phyloP scores from a whole-genome alignment of 2,329 filamentous ascomycete species.

The Dendryphion nanum region DNA sequence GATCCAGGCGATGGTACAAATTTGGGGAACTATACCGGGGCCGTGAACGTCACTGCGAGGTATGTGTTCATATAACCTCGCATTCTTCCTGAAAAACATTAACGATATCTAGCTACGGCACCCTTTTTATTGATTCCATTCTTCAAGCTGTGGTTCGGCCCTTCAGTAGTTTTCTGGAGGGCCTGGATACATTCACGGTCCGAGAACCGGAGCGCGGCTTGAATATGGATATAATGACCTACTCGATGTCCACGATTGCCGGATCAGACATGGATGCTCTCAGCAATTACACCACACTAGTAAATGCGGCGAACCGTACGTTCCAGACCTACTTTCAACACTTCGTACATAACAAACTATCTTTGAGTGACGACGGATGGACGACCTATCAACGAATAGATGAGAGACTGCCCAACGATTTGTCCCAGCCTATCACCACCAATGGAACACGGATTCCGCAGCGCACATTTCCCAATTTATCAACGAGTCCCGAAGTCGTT shows the following conservation, averaged over 20 bases:
- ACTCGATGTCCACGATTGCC: slow-evolving; percentile 18
- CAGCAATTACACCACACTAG: slow-evolving; percentile 11
- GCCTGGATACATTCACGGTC: not conserved
- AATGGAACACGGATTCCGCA: not conserved
- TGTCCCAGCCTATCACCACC: not conserved
- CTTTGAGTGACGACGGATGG: not conserved
- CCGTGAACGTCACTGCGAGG: too few relatives aligned
- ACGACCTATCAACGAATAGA: not conserved
- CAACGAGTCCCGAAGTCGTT: slow-evolving; percentile 8
- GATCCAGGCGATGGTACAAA: too few relatives aligned
- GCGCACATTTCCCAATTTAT: slow-evolving; percentile 6
- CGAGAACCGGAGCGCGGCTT: slow-evolving; percentile 8
- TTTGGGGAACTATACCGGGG: too few relatives aligned
- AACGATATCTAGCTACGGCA: not conserved
- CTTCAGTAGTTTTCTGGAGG: not conserved
- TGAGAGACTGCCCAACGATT: not conserved
- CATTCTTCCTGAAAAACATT: too few relatives aligned
- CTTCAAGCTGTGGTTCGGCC: not conserved
- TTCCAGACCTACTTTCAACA: slow-evolving; percentile 34
- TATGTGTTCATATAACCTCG: too few relatives aligned
- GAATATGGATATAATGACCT: slow-evolving; percentile 29
- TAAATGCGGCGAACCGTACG: slow-evolving; percentile 14
- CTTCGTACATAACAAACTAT: not conserved
- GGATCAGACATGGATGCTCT: slow-evolving; percentile 17
- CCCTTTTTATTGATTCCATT: not conserved